Base-by-base conservation (phyloP, 2,329 filamentous ascomycete species). In the Epichloe amarillans region DNA sequence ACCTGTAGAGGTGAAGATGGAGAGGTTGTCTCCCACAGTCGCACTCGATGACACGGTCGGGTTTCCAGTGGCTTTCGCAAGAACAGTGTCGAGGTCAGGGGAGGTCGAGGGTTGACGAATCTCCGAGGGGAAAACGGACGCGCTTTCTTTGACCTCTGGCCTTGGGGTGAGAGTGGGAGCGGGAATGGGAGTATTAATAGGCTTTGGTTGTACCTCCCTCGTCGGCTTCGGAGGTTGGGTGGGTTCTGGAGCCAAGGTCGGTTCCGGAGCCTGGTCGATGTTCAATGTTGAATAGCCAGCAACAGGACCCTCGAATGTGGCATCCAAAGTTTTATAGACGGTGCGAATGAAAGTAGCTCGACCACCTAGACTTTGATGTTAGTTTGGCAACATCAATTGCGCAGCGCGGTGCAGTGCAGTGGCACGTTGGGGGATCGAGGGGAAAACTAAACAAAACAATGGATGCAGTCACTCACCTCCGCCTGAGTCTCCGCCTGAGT, bases 301-400 rank as follows among this genome's bases (percentile, higher is more conserved):
- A 50, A 74, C 62, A 5, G 62, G 59, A n/a, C 69, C 71, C 37
- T 64, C 61, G 38, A 73, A 73, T 4, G 64, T 70, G 12, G 66
- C 59, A 5, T 60, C 56, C 60, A 71, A 53, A 38, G 72, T 74
- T 47, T 66, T 65, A 57, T 69, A 73, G 19, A 73, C 63, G 17
- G 68, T 70, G 14, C 58, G 59, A 36, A 66, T 57, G 41, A 69
- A 60, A 17, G 64, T 68, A 56, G 42, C 21, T 40, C 14, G 30
- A 47, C 45, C 36, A 40, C 37, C 49, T 54, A 35, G 11, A 46
- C 4, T 12, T 36, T 38, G 8, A 14, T 3, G 47, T 54, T 38
- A 55, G 51, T 23, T 15, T 50, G 30, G 30, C 30, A 11, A 30
- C 38, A 19, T 38, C 41, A 17, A 12, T 7, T n/a, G 21, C 26